Base-by-base conservation (phyloP, 2,329 filamentous ascomycete genomes). In the Calycina herbarum region DNA sequence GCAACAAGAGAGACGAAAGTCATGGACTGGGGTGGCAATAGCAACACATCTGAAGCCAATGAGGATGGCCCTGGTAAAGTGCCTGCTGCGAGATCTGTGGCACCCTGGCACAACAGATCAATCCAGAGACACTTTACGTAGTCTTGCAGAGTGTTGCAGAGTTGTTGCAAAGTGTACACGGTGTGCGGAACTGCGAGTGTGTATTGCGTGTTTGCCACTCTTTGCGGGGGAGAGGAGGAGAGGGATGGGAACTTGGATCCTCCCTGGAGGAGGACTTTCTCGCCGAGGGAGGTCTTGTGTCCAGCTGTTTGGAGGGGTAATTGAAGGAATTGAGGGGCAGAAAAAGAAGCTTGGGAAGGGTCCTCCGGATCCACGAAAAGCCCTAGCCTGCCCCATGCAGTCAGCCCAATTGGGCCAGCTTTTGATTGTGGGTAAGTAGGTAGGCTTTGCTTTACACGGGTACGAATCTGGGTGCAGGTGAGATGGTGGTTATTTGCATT, bases 221-320 rank as follows among this genome's bases (percentile, higher is more conserved):
- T 51, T 11, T 11, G 42, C 24, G 42, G 7, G 6, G 10, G 11
- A 27, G 20, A 27, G 24, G 8, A 33, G 31, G 20, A 27, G 11
- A 27, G n/a, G 20, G n/a, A 10, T 20, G 3, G n/a, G 45, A 51
- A 51, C 11, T n/a, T 45, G 40, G 40, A 11, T 48, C n/a, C 42
- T 48, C n/a, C 17, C 42, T 24, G 42, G 7, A 20, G 42, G 17
- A 45, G 2, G 42, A 20, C n/a, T 48, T 20, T 48, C 42, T 48
- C n/a, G 17, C 42, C n/a, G 10, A 51, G 45, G 13, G 35, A 40
- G 35, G 35, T 15, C 35, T 40, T 48, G 20, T 24, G 20, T 24
- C n/a, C 11, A 54, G 10, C 8, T 24, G 48, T 54, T 24, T 54
- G 17, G 56, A 38, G 57, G 57, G 57, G 57, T 59, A 59, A 59